Conservation (phyloP, 495 filamentous ascomycete genomes). For the Ascobolus immersus region DNA sequence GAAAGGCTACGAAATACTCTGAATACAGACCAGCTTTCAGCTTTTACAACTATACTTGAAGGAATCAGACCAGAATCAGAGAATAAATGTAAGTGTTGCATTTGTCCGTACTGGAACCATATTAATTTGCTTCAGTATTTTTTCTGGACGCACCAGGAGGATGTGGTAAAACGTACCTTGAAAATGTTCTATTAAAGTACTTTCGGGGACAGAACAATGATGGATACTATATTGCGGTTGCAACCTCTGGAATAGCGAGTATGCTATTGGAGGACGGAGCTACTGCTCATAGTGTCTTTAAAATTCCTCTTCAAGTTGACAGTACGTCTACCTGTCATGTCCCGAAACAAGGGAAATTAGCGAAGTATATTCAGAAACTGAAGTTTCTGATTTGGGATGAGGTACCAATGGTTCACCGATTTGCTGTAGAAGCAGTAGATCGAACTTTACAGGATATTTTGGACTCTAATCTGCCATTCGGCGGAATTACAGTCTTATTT, state of each 20-base stretch:
- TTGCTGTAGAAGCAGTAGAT: background rate
- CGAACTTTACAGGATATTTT: background rate
- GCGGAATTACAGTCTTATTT: background rate
- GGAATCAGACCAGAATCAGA: no score
- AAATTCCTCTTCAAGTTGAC: slow-evolving; percentile 7
- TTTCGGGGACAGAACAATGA: slow-evolving; percentile 5
- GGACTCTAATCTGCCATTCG: background rate
- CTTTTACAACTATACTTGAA: no score
- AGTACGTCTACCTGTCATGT: slow-evolving; percentile 4
- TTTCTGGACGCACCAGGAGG: slow-evolving; percentile 6
- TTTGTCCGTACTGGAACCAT: no score
- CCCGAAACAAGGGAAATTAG: slow-evolving; percentile 2
- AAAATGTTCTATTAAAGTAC: slow-evolving; percentile 6
- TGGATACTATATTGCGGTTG: slow-evolving; percentile 10
- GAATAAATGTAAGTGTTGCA: no score
- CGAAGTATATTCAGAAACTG: background rate
- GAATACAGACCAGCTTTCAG: no score
- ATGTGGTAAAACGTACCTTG: slow-evolving; percentile 9
- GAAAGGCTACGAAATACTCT: no score
- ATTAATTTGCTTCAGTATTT: no score
- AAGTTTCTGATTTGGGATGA: slow-evolving; percentile 1
- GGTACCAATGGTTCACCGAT: slow-evolving; percentile 1
- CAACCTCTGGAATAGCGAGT: slow-evolving; percentile 7
- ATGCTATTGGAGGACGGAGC: slow-evolving; percentile 5
- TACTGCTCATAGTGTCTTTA: slow-evolving; percentile 6